Conservation (phyloP, 2,329 filamentous ascomycete genomes). For the Microsporum ferrugineum region DNA sequence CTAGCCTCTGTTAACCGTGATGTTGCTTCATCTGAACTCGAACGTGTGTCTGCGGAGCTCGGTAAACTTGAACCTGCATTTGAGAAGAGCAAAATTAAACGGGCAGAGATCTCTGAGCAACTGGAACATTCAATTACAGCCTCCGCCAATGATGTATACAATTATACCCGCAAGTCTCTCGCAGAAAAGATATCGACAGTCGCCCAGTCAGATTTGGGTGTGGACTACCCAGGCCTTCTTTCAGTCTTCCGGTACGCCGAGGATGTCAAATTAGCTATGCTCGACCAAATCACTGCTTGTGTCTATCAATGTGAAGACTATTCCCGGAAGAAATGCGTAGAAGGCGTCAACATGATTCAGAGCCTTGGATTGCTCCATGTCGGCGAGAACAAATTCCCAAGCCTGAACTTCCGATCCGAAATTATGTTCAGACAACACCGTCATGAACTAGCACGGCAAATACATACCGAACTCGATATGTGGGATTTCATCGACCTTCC, state of each 20-base stretch:
- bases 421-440: conserved; percentile 84
- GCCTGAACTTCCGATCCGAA: conserved; percentile 78
- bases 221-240: conserved; percentile 77
- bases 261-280: conserved; percentile 81
- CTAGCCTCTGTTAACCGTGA: conserved; percentile 80
- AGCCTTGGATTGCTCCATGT: conserved; percentile 79
- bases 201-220: conserved; percentile 64
- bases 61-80: conserved; percentile 72
- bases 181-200: conserved; percentile 63
- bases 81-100: conserved; percentile 71
- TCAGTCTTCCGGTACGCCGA: conserved; percentile 86
- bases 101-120: conserved; percentile 65
- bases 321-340: conserved; percentile 64
- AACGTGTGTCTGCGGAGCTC: conserved; percentile 70
- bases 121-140: conserved; percentile 74
- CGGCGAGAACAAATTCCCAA: conserved; percentile 66
- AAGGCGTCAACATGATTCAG: conserved; percentile 77
- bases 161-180: conserved; percentile 65
- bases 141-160: conserved; percentile 75
- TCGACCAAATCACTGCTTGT: conserved; percentile 70
- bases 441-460: conserved; percentile 69
- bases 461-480: conserved; percentile 77
- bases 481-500: conserved; percentile 88
- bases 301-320: conserved; percentile 74
- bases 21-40: conserved; percentile 72